Percentiles rank a stretch among this genome's conserved stretches.
These are phyloP conservation scores for Coemansia sp. DNA, from an alignment of 192 early-diverging fungal species.

Conservation along the genomic window DNA sequence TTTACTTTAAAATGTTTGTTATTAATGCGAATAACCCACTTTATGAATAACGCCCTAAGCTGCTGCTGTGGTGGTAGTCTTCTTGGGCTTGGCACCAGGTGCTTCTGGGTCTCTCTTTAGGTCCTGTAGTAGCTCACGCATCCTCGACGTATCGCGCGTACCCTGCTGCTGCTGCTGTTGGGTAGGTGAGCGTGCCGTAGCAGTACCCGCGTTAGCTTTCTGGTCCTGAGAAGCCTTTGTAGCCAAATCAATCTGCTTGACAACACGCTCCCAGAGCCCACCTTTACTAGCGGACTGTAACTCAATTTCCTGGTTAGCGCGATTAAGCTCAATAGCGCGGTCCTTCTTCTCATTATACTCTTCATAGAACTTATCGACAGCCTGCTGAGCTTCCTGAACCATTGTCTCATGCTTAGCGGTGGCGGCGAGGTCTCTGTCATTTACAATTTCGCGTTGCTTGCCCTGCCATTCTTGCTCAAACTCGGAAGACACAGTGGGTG, in stretches of 20 bases:
- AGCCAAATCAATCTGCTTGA: conserved; percentile 66
- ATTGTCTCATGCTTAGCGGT: conserved; percentile 61
- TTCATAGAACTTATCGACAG: conserved; percentile 78
- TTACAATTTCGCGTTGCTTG: conserved; percentile 62
- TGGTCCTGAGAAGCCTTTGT: conserved; percentile 33
- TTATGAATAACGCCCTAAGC: neutral
- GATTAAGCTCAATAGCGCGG: conserved; percentile 65
- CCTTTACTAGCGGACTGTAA: conserved; percentile 60
- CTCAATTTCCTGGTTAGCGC: conserved; percentile 55
- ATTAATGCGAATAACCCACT: neutral
- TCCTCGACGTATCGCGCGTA: conserved; percentile 64
- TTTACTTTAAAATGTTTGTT: conserved; percentile 12
- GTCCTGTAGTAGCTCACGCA: conserved; percentile 72
- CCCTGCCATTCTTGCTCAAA: conserved; percentile 67
- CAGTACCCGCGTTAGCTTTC: neutral
- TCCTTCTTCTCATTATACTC: conserved; percentile 80
- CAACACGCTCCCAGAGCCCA: conserved; percentile 75
- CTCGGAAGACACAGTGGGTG: conserved; percentile 4
- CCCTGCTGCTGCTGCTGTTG: conserved; percentile 21
- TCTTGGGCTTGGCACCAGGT: conserved; percentile 61
- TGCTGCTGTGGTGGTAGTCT: conserved; percentile 8
- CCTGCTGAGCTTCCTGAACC: conserved; percentile 62
- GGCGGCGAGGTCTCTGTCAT: conserved; percentile 62
- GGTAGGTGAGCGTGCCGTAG: conserved; percentile 2
- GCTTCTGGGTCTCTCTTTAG: conserved; percentile 70